Evolutionary conservation across 2,329 filamentous ascomycete species (phyloP).

Genomic region (Celoporthe dispersa): DNA sequence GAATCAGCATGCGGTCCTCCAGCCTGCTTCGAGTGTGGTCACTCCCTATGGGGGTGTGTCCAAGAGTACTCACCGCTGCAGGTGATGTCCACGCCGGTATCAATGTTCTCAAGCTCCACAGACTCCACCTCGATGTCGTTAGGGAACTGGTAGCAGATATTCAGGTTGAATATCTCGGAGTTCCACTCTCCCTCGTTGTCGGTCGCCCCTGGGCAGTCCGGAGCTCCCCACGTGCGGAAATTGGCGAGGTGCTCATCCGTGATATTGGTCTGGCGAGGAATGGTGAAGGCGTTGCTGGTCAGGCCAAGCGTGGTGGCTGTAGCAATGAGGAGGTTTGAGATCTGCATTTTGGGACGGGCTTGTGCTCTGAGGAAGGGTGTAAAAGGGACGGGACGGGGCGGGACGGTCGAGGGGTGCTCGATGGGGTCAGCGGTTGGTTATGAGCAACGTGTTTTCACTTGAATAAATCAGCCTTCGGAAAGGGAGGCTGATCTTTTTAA

Average conservation of each 20-base stretch:
- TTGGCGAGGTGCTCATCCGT: constrained; percentile 13
- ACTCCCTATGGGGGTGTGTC: neutral
- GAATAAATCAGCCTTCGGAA: neutral
- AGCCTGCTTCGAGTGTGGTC: neutral
- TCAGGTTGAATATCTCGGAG: constrained; percentile 6
- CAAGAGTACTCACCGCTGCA: constrained; percentile 12
- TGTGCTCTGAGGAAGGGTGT: neutral
- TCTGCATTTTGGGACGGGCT: neutral
- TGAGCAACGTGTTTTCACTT: neutral
- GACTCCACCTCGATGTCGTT: constrained; percentile 2
- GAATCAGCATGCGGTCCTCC: neutral
- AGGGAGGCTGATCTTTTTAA: constrained; percentile 2
- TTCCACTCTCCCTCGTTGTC: constrained; percentile 15
- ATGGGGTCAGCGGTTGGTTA: neutral
- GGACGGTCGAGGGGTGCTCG: neutral
- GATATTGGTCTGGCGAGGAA: constrained; percentile 7
- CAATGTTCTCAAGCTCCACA: constrained; percentile 9
- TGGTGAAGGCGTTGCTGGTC: neutral
- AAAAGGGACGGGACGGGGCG: too few relatives aligned
- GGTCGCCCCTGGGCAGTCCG: constrained; percentile 2
- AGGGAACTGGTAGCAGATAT: constrained; percentile 17
- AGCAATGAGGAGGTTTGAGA: constrained; percentile 9
- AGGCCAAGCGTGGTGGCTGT: neutral
- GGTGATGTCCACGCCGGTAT: neutral
- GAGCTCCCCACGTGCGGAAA: constrained; percentile 15